Conservation (phyloP, 2,329 filamentous ascomycete genomes). For the Cladosporium sphaerospermum region DNA sequence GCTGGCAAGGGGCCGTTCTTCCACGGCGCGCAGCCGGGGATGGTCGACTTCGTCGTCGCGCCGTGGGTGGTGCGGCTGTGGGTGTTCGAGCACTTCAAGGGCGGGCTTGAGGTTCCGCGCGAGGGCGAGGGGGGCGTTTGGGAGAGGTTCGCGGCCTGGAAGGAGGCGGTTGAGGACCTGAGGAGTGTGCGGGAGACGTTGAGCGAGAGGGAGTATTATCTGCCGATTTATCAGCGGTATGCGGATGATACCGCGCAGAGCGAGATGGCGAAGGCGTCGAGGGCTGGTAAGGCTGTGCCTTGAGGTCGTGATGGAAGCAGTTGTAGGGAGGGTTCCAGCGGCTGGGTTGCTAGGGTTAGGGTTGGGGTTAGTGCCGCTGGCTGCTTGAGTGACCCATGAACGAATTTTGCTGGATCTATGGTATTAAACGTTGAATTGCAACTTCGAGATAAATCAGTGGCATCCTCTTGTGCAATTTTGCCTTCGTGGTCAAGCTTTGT, state of each 20-base stretch:
- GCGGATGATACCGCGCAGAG: slow-evolving; percentile 43
- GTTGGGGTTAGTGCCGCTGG: no score
- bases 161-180: slow-evolving; percentile 51
- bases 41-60: slow-evolving; percentile 65
- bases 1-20: slow-evolving; percentile 57
- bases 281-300: slow-evolving; percentile 58
- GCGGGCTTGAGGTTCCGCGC: slow-evolving; percentile 42
- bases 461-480: no score
- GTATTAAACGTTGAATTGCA: no score
- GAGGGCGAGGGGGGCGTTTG: slow-evolving; percentile 48
- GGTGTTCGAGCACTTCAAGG: slow-evolving; percentile 70
- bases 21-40: slow-evolving; percentile 53
- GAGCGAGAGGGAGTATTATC: slow-evolving; percentile 61
- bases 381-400: no score
- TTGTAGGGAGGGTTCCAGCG: no score
- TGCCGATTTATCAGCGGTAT: slow-evolving; percentile 57
- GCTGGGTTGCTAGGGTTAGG: no score
- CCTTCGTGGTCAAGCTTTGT: no score
- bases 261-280: slow-evolving; percentile 43
- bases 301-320: slow-evolving; percentile 23
- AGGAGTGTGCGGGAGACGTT: slow-evolving; percentile 61
- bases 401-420: no score
- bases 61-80: slow-evolving; percentile 66
- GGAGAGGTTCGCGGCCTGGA: slow-evolving; percentile 61
- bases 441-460: no score